Base-by-base conservation (phyloP, 1,284 basidiomycete genomes). In the Pyrrhoderma noxium region DNA sequence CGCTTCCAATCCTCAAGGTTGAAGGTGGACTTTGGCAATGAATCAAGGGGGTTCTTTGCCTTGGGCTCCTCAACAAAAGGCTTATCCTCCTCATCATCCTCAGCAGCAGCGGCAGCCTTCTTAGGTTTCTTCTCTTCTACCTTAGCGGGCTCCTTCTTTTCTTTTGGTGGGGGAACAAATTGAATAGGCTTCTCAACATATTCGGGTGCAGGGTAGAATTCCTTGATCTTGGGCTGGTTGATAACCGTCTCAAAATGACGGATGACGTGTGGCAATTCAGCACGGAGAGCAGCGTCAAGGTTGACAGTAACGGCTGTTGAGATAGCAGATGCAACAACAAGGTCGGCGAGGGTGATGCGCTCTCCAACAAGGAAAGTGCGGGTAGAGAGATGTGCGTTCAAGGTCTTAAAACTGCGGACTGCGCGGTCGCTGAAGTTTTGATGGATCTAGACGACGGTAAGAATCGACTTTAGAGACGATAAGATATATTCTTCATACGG, bases 1-100 rank as follows among this genome's bases (percentile, higher is more conserved):
- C 93, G 85, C 75, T 98, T 98, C 90, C 91, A 96, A 73, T 97
- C 93, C 70, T 98, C 94, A 53, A 98, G 84, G 75, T 93, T 93
- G 75, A 97, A 89, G 13, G 79, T 72, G 16, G 89, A 92, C 74
- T 95, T 95, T 60, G 94, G 92, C 52, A 96, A 80, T 56, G 78
- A 76, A 59, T 97, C 95, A 49, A 96, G 83, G 27, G 94, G 94
- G 80, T 97, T 96, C 81, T 94, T 94, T 53, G 73, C 77, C 71
- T 95, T 86, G 61, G 85, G 82, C 64, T 81, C 80, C 51, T 79
- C 77, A 21, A 75, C 74, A 22, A 75, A 66, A 45, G 77, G 73
- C 58, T 80, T 79, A 38, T 79, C 80, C 44, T 82, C 81, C 16
- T 80, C 82, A 1, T 84, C 82, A 2, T 87, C 88, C 1, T 80